phyloP scores from a whole-genome alignment of 2,329 filamentous ascomycete genomes.

The Ilyonectria robusta region DNA sequence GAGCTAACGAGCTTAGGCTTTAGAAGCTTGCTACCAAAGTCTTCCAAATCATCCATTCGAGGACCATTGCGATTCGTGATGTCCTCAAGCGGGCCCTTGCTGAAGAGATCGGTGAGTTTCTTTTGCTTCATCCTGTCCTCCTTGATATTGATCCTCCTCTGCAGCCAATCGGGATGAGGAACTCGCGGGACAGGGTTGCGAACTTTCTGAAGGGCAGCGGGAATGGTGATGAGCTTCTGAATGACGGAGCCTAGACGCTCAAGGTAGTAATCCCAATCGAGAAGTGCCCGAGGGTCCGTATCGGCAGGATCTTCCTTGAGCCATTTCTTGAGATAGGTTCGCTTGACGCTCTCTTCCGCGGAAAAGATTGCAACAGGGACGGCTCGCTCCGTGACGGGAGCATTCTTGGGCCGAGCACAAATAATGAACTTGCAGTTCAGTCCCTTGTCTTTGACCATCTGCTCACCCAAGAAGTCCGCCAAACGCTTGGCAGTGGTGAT shows the following conservation, averaged over 20 bases:
- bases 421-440: conserved; percentile 99
- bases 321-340: conserved; percentile 94
- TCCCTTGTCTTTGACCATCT: conserved; percentile 99
- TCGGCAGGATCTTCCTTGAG: conserved; percentile 91
- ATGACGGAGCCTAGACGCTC: conserved; percentile 97
- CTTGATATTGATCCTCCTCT: conserved; percentile 92
- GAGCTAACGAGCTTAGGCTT: conserved; percentile 74
- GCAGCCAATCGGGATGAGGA: conserved; percentile 95
- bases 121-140: conserved; percentile 99
- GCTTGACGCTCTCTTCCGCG: conserved; percentile 88
- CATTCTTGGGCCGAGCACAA: conserved; percentile 85
- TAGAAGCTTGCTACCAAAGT: conserved; percentile 79
- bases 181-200: conserved; percentile 95
- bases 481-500: conserved; percentile 97
- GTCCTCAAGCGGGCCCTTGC: conserved; percentile 79
- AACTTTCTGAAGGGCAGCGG: conserved; percentile 94
- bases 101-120: conserved; percentile 91
- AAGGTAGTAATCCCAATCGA: conserved; percentile 98
- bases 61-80: conserved; percentile 75
- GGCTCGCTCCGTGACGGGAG: conserved; percentile 94
- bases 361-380: conserved; percentile 98
- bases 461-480: conserved; percentile 95
- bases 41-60: conserved; percentile 80
- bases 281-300: conserved; percentile 89
- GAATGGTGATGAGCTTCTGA: conserved; percentile 99